Evolutionary conservation across 306 rosid species (phyloP), one percentile per base, ranked within the genome.

Genomic region (Clitoria ternatea): DNA sequence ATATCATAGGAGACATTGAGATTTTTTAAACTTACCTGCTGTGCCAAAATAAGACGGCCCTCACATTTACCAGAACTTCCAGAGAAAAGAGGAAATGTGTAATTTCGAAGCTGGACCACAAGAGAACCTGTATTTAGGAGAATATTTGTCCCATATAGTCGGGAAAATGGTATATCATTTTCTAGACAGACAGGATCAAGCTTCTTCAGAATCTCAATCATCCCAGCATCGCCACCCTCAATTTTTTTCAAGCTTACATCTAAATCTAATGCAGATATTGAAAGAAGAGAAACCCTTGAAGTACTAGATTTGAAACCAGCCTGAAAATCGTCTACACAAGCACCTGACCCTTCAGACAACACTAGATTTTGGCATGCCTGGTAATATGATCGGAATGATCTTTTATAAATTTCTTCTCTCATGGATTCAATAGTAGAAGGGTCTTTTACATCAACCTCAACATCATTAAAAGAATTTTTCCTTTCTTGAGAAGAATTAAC

Each of bases 141-240:
- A 76, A 95, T 76, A 82, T 86, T 89, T 69, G 96, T 57, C 70
- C 99, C 99, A 76, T 89, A 91, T 20, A 95, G 75, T 66, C 95
- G 85, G 13, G 99, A 91, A 83, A 95, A 95, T 60, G 99, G 99
- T 71, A 95, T 77, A 82, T 91, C 82, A 57, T 82, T 80, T 72
- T 95, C 92, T 54, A 74, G 77, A 75, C 85, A 83, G 40, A 91
- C 88, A 70, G 99, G 99, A 86, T 95, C 99, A 75, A 95, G 92
- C 85, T 49, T 86, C 88, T 86, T 83, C 74, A 95, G 55, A 72
- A 89, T 74, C 61, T 91, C 93, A 78, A 91, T 86, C 91, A 91
- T 95, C 76, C 99, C 97, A 82, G 73, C 85, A 66, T 86, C 96
- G 33, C 96, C 99, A 36, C 96, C 99, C 64, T 86, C 96, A 86